Evolutionary conservation across 768 basidiomycete species (phyloP).

Genomic region (Goffeauzyma gilvescens): DNA sequence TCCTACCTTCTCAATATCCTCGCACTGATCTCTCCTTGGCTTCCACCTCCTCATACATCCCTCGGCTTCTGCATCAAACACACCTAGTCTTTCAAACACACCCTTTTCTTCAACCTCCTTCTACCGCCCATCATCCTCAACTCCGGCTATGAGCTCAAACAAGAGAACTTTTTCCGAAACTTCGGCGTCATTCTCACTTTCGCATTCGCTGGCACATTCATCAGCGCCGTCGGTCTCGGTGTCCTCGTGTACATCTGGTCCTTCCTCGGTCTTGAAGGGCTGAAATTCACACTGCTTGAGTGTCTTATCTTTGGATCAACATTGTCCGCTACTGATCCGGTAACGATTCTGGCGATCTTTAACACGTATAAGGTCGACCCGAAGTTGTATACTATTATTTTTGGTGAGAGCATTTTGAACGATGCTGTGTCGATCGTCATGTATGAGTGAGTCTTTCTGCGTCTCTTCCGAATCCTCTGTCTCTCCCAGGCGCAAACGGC

Average conservation of each 20-base stretch:
- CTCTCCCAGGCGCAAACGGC: too few relatives aligned
- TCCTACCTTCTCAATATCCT: too few relatives aligned
- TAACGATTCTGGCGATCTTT: slow-evolving; percentile 95
- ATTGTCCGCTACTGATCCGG: slow-evolving; percentile 89
- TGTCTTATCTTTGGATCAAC: slow-evolving; percentile 94
- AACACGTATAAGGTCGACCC: slow-evolving; percentile 98
- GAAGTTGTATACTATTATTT: slow-evolving; percentile 89
- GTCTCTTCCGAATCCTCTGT: too few relatives aligned
- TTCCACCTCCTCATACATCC: too few relatives aligned
- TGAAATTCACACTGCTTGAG: slow-evolving; percentile 69
- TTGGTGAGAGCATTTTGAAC: slow-evolving; percentile 88
- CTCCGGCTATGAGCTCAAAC: slow-evolving; percentile 92
- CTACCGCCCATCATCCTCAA: slow-evolving; percentile 95
- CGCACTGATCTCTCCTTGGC: slow-evolving; percentile 3
- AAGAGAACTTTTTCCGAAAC: slow-evolving; percentile 98
- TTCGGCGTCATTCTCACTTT: slow-evolving; percentile 77
- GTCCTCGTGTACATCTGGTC: slow-evolving; percentile 88
- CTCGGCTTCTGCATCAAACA: too few relatives aligned
- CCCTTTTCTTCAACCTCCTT: slow-evolving; percentile 93
- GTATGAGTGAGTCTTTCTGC: slow-evolving; percentile 73
- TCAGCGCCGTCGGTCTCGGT: slow-evolving; percentile 85
- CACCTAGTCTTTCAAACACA: slow-evolving; percentile 76
- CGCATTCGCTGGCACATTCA: slow-evolving; percentile 86
- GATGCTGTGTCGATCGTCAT: slow-evolving; percentile 99
- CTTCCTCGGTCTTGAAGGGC: slow-evolving; percentile 72